Percentiles rank a stretch among this genome's conserved stretches.
phyloP scores from a whole-genome alignment of 352 stramenopile genomes.

The Peronospora farinosa region DNA sequence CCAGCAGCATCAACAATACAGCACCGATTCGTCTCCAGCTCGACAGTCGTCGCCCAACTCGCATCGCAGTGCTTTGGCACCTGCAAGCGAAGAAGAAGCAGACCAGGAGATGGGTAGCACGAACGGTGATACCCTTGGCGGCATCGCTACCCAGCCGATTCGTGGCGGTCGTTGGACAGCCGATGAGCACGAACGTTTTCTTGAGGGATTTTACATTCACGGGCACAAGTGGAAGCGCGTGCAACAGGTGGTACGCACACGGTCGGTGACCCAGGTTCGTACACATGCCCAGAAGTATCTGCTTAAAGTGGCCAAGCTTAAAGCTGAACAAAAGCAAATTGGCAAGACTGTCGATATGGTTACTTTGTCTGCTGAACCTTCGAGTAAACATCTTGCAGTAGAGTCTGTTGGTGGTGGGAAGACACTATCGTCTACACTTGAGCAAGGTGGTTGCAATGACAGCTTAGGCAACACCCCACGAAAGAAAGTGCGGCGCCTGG shows the following conservation, averaged over 20 bases:
- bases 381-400: neutral
- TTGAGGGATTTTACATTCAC: constrained; percentile 80
- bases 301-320: constrained; percentile 86
- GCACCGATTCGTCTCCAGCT: constrained; percentile 25
- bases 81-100: constrained; percentile 55
- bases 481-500: constrained; percentile 56
- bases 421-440: constrained; percentile 36
- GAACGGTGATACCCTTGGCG: constrained; percentile 10
- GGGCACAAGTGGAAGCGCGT: constrained; percentile 89
- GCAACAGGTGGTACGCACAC: constrained; percentile 80
- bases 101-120: constrained; percentile 45
- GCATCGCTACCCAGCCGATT: constrained; percentile 36
- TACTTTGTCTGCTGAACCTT: constrained; percentile 19
- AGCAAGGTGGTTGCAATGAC: constrained; percentile 15
- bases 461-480: constrained; percentile 30
- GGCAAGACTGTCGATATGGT: constrained; percentile 27
- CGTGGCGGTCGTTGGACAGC: constrained; percentile 78
- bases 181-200: constrained; percentile 82
- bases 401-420: constrained; percentile 25
- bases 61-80: constrained; percentile 48
- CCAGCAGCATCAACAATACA: constrained; percentile 18
- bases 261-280: constrained; percentile 84
- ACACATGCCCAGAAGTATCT: constrained; percentile 87
- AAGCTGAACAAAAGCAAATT: constrained; percentile 70
- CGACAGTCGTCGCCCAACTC: constrained; percentile 29